Evolutionary conservation across 805 yeast species (phyloP).

Genomic region (Maudiozyma turicensis): DNA sequence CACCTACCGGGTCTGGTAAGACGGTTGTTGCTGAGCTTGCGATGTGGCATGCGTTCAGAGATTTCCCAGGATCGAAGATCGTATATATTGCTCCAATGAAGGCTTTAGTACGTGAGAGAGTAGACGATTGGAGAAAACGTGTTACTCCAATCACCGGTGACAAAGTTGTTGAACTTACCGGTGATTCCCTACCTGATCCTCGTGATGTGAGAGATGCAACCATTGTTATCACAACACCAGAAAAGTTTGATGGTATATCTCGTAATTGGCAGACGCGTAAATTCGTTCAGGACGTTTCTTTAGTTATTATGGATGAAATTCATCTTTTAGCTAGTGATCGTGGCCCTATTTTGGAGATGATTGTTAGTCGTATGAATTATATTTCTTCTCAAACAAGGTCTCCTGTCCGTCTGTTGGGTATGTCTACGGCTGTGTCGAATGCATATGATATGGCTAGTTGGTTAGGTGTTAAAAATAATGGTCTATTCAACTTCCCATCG

Average conservation of each 20-base stretch:
- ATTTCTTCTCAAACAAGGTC: slow-evolving; percentile 60
- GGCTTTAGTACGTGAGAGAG: slow-evolving; percentile 93
- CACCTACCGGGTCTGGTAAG: slow-evolving; percentile 98
- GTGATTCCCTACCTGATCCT: slow-evolving; percentile 86
- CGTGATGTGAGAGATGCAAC: slow-evolving; percentile 77
- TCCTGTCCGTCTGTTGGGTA: slow-evolving; percentile 81
- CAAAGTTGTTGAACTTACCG: slow-evolving; percentile 79
- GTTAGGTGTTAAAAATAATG: slow-evolving; percentile 75
- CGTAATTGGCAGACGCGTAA: slow-evolving; percentile 83
- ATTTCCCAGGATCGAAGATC: slow-evolving; percentile 73
- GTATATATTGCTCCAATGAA: slow-evolving; percentile 91
- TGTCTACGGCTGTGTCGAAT: slow-evolving; percentile 90
- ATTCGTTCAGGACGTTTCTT: slow-evolving; percentile 70
- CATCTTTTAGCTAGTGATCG: slow-evolving; percentile 95
- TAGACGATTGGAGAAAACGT: slow-evolving; percentile 74
- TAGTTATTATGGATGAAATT: slow-evolving; percentile 91
- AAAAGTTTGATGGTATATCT: slow-evolving; percentile 95
- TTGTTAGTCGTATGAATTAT: slow-evolving; percentile 76
- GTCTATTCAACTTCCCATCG: slow-evolving; percentile 90
- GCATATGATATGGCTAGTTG: slow-evolving; percentile 91
- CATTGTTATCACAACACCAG: slow-evolving; percentile 88
- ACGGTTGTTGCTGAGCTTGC: slow-evolving; percentile 96
- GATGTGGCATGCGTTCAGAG: slow-evolving; percentile 89
- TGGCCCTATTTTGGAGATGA: slow-evolving; percentile 93
- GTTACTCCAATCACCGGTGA: slow-evolving; percentile 88